Base-by-base conservation (phyloP, 208 protist species). In the Wallacemonas sp. region DNA sequence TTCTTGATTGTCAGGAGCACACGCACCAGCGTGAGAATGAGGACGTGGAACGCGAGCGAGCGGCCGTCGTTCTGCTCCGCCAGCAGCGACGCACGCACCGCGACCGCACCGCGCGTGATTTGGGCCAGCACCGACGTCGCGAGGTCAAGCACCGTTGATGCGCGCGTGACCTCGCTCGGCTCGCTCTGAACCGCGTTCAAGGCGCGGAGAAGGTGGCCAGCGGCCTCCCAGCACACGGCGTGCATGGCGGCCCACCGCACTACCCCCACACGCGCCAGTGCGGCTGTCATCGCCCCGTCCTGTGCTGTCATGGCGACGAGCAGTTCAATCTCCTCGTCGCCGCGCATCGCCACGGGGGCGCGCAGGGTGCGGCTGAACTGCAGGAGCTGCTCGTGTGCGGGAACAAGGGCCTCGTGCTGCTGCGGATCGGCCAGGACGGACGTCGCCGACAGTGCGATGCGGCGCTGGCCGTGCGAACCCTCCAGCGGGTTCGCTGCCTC, bases 301-400 rank as follows among this genome's bases (percentile, higher is more conserved):
- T 63, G 36, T 17, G 33, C 30, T 9, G 61, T 56, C 27, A 52
- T 41, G 63, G 48, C 54, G 19, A 68, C 68, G 5, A 83, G 67
- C 27, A 88, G 60, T 23, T 70, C 48, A 19, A 76, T 55, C 49
- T 91, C 85, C 12, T 85, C 74, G 34, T 80, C 81, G 0, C 57
- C 38, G n/a, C 44, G 48, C 30, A 74, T 36, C 34, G 70, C 58
- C 23, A 85, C 78, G 2, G 85, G 88, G 14, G 74, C 67, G 19
- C 32, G 61, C 9, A 89, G 69, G 4, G 76, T 82, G 21, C 27
- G 29, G 56, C 74, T 80, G 55, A 91, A 94, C 26, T 56, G 48
- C 39, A 79, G 58, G 17, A 91, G 68, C 72, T 89, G 85, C 68
- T 81, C 71, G 38, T 61, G 52, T 19, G 48, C 36, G n/a, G 64